Evolutionary conservation across 805 yeast species (phyloP).

Genomic region (Kuraishia floccosa): DNA sequence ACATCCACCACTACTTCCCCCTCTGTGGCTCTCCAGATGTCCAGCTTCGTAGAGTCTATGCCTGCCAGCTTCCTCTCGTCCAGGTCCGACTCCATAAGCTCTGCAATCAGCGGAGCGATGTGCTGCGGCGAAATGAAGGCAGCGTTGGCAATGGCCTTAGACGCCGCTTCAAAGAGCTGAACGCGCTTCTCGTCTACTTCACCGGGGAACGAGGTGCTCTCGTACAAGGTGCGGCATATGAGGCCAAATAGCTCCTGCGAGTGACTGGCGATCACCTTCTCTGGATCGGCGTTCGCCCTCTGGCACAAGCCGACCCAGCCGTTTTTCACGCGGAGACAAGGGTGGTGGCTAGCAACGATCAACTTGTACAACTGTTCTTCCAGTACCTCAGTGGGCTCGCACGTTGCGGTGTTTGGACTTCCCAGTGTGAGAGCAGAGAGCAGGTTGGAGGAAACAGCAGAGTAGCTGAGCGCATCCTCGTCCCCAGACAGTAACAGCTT

Average conservation of each 20-base stretch:
- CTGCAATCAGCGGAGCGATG: slow-evolving; percentile 38
- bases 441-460: slow-evolving; percentile 20
- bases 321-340: slow-evolving; percentile 22
- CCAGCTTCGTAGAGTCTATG: slow-evolving; percentile 37
- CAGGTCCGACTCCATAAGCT: slow-evolving; percentile 31
- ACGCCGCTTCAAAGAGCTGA: slow-evolving; percentile 38
- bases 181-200: slow-evolving; percentile 18
- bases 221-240: slow-evolving; percentile 7
- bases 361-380: slow-evolving; percentile 23
- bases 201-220: slow-evolving; percentile 5
- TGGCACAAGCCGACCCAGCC: slow-evolving; percentile 77
- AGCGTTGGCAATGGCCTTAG: slow-evolving; percentile 32
- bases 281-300: slow-evolving; percentile 54
- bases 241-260: slow-evolving; percentile 14
- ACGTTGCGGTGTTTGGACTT: neutral
- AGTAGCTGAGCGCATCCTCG: no score
- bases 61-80: slow-evolving; percentile 18
- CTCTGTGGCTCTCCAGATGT: slow-evolving; percentile 59
- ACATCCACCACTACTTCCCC: slow-evolving; percentile 64
- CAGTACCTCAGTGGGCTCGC: slow-evolving; percentile 11
- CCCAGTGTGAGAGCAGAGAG: slow-evolving; percentile 24
- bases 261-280: slow-evolving; percentile 27
- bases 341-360: slow-evolving; percentile 33
- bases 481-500: slow-evolving; percentile 10
- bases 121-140: slow-evolving; percentile 51